phyloP scores from a whole-genome alignment of 495 filamentous ascomycete species.

The Aspergillus panamensis region DNA sequence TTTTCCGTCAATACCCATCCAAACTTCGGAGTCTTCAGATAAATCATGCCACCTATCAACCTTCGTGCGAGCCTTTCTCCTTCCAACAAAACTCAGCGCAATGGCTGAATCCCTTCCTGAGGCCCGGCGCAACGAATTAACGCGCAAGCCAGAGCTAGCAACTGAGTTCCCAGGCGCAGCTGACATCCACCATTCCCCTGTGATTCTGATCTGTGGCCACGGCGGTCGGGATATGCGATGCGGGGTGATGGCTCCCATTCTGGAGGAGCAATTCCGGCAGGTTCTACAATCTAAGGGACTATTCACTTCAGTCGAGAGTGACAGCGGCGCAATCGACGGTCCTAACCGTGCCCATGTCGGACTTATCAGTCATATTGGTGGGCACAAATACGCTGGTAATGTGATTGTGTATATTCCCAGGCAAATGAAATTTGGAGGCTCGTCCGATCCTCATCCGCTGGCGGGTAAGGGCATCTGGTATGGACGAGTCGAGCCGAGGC shows the following conservation, averaged over 20 bases:
- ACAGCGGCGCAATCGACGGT: constrained; percentile 24
- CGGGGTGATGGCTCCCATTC: constrained; percentile 70
- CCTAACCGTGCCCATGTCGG: constrained; percentile 56
- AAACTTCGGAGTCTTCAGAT: constrained; percentile 12
- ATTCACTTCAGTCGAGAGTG: constrained; percentile 20
- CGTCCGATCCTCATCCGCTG: constrained; percentile 45
- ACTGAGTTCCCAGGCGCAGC: constrained; percentile 38
- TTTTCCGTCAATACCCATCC: constrained; percentile 60
- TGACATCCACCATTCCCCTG: constrained; percentile 59
- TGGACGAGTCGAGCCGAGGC: constrained; percentile 77
- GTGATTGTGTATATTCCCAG: constrained; percentile 86
- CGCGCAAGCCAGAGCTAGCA: constrained; percentile 30
- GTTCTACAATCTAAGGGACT: constrained; percentile 38
- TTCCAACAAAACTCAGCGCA: constrained; percentile 56
- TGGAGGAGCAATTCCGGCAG: constrained; percentile 63
- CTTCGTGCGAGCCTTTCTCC: constrained; percentile 40
- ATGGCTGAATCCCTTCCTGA: constrained; percentile 51
- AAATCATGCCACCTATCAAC: constrained; percentile 26
- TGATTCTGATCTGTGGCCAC: constrained; percentile 84
- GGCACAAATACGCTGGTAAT: constrained; percentile 93
- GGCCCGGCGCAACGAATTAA: constrained; percentile 28
- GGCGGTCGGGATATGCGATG: constrained; percentile 75
- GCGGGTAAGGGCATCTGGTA: constrained; percentile 91
- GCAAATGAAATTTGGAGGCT: constrained; percentile 28
- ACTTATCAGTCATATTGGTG: constrained; percentile 83